phyloP scores from a whole-genome alignment of 1,139 yeast genomes.

The Pichia sp. region DNA sequence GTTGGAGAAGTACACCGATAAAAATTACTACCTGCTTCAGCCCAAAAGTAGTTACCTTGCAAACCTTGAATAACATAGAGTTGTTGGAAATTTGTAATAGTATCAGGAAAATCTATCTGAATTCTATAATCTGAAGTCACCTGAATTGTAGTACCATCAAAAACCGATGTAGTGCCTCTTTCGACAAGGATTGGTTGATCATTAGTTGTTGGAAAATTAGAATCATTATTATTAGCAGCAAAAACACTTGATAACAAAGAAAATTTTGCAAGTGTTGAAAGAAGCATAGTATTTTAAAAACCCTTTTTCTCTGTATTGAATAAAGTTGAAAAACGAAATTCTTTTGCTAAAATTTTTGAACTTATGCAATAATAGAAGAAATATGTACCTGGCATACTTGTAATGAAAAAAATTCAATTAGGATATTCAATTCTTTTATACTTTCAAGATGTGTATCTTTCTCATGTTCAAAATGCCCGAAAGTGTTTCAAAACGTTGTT shows the following conservation, averaged over 20 bases:
- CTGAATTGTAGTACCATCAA: not conserved
- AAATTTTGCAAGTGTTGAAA: not conserved
- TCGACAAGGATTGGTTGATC: too few species aligned
- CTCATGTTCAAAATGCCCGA: too few species aligned
- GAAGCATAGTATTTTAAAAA: not conserved
- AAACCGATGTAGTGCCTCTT: not conserved
- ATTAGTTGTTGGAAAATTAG: too few species aligned
- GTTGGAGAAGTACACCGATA: constrained; percentile 9
- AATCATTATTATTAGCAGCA: not conserved
- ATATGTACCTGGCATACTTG: too few species aligned
- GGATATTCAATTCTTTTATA: too few species aligned
- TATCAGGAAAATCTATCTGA: constrained; percentile 13
- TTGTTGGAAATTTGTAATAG: constrained; percentile 3
- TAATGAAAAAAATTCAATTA: too few species aligned
- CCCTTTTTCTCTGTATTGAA: not conserved
- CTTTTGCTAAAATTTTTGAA: too few species aligned
- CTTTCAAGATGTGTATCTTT: too few species aligned
- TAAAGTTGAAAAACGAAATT: not conserved
- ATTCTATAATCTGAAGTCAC: constrained; percentile 6
- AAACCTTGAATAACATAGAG: constrained; percentile 6
- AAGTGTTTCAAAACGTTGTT: too few species aligned
- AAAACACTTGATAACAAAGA: not conserved
- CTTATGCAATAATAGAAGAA: too few species aligned
- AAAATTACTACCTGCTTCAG: constrained; percentile 2
- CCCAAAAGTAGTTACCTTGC: constrained; percentile 10